Conservation (phyloP, 495 filamentous ascomycete species). For the Penicillium mononematosum region DNA sequence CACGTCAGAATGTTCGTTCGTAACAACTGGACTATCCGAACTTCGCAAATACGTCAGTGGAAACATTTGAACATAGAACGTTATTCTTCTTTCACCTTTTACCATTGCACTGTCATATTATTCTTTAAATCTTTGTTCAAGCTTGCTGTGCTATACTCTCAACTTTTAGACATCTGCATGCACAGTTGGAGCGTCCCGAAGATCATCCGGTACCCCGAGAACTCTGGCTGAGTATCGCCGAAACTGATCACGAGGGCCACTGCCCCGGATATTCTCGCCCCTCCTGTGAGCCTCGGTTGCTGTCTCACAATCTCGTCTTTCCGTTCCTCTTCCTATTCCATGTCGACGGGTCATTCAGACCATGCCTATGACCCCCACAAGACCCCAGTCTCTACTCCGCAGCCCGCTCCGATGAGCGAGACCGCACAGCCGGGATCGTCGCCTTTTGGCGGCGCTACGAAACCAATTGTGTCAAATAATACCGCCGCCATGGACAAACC, state of each 20-base stretch:
- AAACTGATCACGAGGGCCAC: conserved; percentile 30
- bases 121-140: background rate
- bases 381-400: conserved; percentile 22
- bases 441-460: conserved; percentile 24
- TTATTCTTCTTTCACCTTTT: conserved; percentile 12
- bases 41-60: conserved; percentile 26
- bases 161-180: background rate
- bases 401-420: conserved; percentile 37
- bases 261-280: conserved; percentile 23
- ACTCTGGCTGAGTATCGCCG: conserved; percentile 29
- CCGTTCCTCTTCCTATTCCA: conserved; percentile 20
- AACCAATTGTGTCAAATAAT: conserved; percentile 6
- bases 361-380: conserved; percentile 28
- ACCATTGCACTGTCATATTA: conserved; percentile 4
- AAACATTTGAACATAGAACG: conserved; percentile 13
- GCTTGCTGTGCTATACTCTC: background rate
- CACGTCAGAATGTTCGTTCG: conserved; percentile 29
- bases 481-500: conserved; percentile 13
- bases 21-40: conserved; percentile 20
- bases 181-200: conserved; percentile 21
- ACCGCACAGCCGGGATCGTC: conserved; percentile 31
- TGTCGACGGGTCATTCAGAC: conserved; percentile 33
- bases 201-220: conserved; percentile 37
- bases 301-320: conserved; percentile 13
- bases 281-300: conserved; percentile 21